Percentiles rank a stretch among this genome's conserved stretches.
These are phyloP conservation scores for Rhinocladiella mackenziei DNA, from an alignment of 2,329 filamentous ascomycete genomes.

Conservation along the genomic window DNA sequence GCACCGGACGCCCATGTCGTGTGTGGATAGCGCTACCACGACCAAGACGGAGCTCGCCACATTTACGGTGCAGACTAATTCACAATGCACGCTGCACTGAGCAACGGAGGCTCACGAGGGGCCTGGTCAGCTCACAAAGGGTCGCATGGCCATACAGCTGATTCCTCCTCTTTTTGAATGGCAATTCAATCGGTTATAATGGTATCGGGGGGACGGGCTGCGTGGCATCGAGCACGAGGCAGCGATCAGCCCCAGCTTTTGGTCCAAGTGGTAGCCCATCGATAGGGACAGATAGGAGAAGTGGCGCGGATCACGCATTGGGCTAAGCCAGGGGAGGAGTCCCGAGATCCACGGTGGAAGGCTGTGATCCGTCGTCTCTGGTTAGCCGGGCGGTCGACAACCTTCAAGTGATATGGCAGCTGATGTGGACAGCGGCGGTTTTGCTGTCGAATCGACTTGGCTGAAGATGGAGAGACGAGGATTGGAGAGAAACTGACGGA, in stretches of 20 bases:
- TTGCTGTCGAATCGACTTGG: no score
- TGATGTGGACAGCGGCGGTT: no score
- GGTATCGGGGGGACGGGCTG: conserved; percentile 6
- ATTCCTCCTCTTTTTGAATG: background rate
- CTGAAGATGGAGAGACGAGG: no score
- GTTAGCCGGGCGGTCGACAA: no score
- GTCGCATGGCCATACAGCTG: no score
- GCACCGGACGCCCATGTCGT: conserved; percentile 14
- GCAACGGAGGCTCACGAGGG: no score
- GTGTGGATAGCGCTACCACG: conserved; percentile 11
- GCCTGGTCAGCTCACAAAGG: no score
- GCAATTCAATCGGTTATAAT: conserved; percentile 1
- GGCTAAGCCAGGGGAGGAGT: background rate
- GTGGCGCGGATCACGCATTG: conserved; percentile 5
- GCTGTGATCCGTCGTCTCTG: no score
- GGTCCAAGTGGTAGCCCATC: background rate
- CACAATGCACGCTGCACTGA: background rate
- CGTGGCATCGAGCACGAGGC: conserved; percentile 16
- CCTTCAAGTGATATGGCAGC: no score
- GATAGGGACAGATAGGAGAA: conserved; percentile 20
- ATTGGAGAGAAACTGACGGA: background rate
- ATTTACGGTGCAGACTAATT: background rate
- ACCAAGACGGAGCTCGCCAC: conserved; percentile 7
- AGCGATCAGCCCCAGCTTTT: conserved; percentile 3
- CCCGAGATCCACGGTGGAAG: background rate